Conservation (phyloP, 2,329 filamentous ascomycete genomes). For the Diaporthe humulicola region DNA sequence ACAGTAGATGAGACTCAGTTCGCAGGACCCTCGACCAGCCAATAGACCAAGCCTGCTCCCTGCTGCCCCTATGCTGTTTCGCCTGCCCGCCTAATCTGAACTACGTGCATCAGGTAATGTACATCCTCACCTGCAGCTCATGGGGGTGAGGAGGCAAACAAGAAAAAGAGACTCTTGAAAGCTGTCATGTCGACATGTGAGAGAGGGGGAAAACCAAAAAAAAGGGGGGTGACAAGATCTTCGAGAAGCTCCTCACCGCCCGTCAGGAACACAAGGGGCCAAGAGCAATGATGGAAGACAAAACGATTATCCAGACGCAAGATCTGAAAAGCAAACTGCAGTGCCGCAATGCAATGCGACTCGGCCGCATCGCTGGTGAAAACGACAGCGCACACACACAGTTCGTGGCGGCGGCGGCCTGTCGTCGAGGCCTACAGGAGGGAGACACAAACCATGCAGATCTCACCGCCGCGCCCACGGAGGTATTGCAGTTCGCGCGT, state of each 20-base stretch:
- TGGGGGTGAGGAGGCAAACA: background rate
- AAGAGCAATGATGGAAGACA: background rate
- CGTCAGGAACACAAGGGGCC: slow-evolving; percentile 4
- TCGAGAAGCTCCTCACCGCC: slow-evolving; percentile 29
- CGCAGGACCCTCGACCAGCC: background rate
- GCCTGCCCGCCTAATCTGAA: background rate
- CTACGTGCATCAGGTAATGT: background rate
- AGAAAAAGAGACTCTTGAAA: background rate
- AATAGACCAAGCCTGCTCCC: background rate
- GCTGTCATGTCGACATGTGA: background rate
- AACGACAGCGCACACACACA: slow-evolving; percentile 24
- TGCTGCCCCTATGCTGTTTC: background rate
- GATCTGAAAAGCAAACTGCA: slow-evolving; percentile 32
- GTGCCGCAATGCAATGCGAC: slow-evolving; percentile 1
- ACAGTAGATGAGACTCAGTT: slow-evolving; percentile 11
- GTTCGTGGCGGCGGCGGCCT: slow-evolving; percentile 20
- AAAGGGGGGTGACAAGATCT: background rate
- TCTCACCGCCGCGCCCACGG: slow-evolving; percentile 14
- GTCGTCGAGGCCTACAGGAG: background rate
- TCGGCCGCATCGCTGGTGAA: slow-evolving; percentile 28
- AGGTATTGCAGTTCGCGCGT: background rate
- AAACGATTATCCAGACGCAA: slow-evolving; percentile 8
- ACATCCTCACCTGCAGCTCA: background rate
- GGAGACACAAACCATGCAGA: slow-evolving; percentile 7
- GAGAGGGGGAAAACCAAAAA: background rate